Evolutionary conservation across 148 eudicot species (phyloP).

Genomic region (Fagopyrum homotropicum): DNA sequence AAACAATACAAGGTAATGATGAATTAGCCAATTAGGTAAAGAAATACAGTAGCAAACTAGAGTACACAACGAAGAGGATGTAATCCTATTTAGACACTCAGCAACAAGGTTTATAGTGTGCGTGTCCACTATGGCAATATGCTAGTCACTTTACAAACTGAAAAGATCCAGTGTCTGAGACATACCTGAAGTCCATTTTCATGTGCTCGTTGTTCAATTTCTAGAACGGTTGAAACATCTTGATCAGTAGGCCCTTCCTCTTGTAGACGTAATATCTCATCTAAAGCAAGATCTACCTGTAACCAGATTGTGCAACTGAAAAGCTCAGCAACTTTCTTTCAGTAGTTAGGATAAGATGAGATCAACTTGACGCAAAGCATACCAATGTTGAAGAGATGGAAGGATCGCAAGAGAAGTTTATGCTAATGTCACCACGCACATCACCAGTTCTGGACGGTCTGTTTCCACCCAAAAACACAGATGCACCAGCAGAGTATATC

Average conservation of each 20-base stretch:
- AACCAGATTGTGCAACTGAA: background rate
- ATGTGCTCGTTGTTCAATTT: constrained; percentile 86
- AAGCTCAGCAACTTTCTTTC: background rate
- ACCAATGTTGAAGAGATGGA: constrained; percentile 67
- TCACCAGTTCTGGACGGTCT: constrained; percentile 80
- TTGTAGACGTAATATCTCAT: constrained; percentile 68
- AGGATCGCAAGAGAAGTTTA: constrained; percentile 86
- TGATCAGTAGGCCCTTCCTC: constrained; percentile 75
- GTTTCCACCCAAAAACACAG: constrained; percentile 90
- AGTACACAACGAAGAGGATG: background rate
- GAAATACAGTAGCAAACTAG: background rate
- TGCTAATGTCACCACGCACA: constrained; percentile 76
- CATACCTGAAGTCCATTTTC: constrained; percentile 85
- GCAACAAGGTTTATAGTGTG: background rate
- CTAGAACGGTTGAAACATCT: constrained; percentile 71
- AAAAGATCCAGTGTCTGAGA: background rate
- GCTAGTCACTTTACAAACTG: background rate
- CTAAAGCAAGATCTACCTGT: constrained; percentile 78
- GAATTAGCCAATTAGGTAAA: background rate
- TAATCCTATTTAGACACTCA: background rate
- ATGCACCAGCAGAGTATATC: constrained; percentile 86
- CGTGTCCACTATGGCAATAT: too few species aligned
- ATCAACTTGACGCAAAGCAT: background rate
- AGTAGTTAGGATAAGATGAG: background rate
- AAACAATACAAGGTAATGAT: background rate